A percentile compares a stretch with the other conserved stretches of the same genome.
Conservation (phyloP, 2,329 filamentous ascomycete genomes). For the Cladophialophora immunda region DNA sequence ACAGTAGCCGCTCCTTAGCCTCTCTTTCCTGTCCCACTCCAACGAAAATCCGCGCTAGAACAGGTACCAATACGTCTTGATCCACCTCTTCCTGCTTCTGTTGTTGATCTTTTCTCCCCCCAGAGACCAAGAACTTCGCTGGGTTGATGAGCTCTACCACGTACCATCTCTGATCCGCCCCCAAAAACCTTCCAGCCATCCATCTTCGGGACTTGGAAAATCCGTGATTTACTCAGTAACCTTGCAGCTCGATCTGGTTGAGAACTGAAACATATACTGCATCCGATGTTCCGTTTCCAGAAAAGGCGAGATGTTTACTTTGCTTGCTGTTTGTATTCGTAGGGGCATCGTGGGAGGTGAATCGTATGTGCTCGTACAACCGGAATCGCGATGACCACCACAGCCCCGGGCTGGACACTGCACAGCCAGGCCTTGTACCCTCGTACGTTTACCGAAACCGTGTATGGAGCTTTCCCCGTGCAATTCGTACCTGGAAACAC, state of each 20-base stretch:
- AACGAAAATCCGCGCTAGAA: conserved; percentile 32
- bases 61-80: conserved; percentile 25
- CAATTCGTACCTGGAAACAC: not conserved
- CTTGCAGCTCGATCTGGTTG: conserved; percentile 23
- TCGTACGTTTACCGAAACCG: not conserved
- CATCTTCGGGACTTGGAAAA: conserved; percentile 23
- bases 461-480: not conserved
- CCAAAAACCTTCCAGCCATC: conserved; percentile 16
- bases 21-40: conserved; percentile 28
- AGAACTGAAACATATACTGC: conserved; percentile 29
- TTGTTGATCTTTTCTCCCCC: conserved; percentile 14
- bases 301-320: conserved; percentile 12
- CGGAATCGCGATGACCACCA: not conserved
- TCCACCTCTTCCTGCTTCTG: conserved; percentile 25
- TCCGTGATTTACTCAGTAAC: conserved; percentile 25
- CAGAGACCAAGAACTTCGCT: not conserved
- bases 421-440: not conserved
- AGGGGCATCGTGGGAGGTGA: conserved; percentile 1
- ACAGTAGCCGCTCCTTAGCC: conserved; percentile 34
- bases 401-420: not conserved
- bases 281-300: conserved; percentile 21
- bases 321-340: conserved; percentile 15
- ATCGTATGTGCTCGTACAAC: not conserved
- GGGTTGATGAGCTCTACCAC: not conserved
- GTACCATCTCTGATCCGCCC: conserved; percentile 1